These are phyloP conservation scores for Annulohypoxylon bovei DNA, from an alignment of 495 filamentous ascomycete genomes.

Conservation along the genomic window DNA sequence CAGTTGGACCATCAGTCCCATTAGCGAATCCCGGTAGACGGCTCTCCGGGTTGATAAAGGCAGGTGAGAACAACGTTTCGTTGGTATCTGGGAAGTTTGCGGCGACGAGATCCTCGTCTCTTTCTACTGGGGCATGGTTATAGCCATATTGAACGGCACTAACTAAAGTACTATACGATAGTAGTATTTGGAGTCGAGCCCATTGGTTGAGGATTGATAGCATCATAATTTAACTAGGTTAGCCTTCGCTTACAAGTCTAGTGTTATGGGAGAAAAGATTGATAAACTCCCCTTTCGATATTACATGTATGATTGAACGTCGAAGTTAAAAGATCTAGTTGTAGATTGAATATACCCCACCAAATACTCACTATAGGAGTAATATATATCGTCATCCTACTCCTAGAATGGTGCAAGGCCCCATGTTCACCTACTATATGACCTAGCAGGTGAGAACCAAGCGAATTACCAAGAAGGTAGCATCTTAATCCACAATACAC, in stretches of 20 bases:
- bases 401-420: too few relatives aligned
- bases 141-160: slow-evolving; percentile 40
- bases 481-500: background rate
- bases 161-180: slow-evolving; percentile 10
- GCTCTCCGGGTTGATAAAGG: slow-evolving; percentile 30
- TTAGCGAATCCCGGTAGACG: slow-evolving; percentile 35
- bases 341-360: too few relatives aligned
- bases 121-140: slow-evolving; percentile 37
- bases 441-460: too few relatives aligned
- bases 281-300: too few relatives aligned
- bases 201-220: background rate
- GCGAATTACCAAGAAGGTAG: background rate
- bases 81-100: slow-evolving; percentile 43
- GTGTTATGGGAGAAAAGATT: too few relatives aligned
- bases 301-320: too few relatives aligned
- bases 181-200: background rate
- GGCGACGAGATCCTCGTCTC: slow-evolving; percentile 41
- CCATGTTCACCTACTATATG: background rate
- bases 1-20: slow-evolving; percentile 42
- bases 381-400: too few relatives aligned
- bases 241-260: too few relatives aligned
- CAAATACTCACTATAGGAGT: too few relatives aligned
- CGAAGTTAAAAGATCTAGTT: too few relatives aligned
- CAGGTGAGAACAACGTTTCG: slow-evolving; percentile 41
- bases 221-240: slow-evolving; percentile 1